Evolutionary conservation across 768 basidiomycete genomes (phyloP).

Genomic region (Gautieria morchelliformis): DNA sequence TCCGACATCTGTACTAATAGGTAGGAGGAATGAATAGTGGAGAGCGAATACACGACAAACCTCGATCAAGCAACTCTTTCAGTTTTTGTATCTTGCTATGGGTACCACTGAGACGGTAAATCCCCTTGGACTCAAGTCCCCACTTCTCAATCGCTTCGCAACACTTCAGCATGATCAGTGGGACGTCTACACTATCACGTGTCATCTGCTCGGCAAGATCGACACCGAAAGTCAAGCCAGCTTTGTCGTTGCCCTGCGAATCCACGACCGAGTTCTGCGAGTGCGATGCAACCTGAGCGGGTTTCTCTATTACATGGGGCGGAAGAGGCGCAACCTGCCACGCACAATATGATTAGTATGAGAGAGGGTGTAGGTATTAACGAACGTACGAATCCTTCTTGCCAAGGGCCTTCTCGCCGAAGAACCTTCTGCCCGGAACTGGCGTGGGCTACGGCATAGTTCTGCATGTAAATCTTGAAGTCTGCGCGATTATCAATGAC

Average conservation of each 20-base stretch:
- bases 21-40: not conserved
- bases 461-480: conserved; percentile 96
- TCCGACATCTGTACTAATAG: conserved; percentile 56
- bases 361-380: conserved; percentile 1
- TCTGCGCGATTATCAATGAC: conserved; percentile 90
- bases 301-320: conserved; percentile 19
- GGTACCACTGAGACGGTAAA: conserved; percentile 90
- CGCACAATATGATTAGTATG: conserved; percentile 8
- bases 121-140: conserved; percentile 75
- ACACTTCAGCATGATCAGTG: conserved; percentile 79
- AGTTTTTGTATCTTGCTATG: conserved; percentile 78
- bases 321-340: conserved; percentile 55
- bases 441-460: conserved; percentile 87
- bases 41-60: conserved; percentile 28
- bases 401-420: conserved; percentile 76
- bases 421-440: conserved; percentile 50
- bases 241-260: conserved; percentile 41
- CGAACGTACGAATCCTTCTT: conserved; percentile 89
- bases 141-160: conserved; percentile 87
- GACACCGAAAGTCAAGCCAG: conserved; percentile 83
- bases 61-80: conserved; percentile 78
- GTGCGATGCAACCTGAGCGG: not conserved
- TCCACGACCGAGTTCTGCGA: conserved; percentile 1
- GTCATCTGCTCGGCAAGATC: conserved; percentile 88
- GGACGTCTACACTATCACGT: conserved; percentile 87